A percentile compares a stretch with the other conserved stretches of the same genome.
Evolutionary conservation across 169 alveolate species (phyloP).

Genomic region (Eimeria falciformis): DNA sequence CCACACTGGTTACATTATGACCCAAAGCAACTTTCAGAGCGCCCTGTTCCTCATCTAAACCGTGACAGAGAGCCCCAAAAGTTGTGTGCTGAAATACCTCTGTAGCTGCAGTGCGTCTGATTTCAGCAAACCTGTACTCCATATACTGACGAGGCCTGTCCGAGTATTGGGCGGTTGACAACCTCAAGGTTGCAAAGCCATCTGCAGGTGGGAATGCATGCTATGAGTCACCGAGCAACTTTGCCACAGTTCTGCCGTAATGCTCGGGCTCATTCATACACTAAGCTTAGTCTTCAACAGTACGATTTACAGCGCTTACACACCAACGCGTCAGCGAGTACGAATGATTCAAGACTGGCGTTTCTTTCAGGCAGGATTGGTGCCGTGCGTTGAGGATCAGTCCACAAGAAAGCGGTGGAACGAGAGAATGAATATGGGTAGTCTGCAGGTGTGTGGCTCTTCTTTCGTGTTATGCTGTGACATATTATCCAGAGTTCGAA

Average conservation of each 20-base stretch:
- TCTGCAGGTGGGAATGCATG: constrained; percentile 22
- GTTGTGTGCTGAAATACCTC: too few relatives aligned
- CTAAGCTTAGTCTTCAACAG: too few relatives aligned
- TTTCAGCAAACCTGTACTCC: constrained; percentile 66
- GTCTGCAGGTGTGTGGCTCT: constrained; percentile 31
- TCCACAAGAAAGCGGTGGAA: constrained; percentile 35
- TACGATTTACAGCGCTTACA: neutral
- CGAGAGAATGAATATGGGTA: constrained; percentile 46
- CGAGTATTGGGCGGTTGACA: neutral
- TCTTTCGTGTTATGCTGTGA: neutral
- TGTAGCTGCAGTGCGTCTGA: neutral
- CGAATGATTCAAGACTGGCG: neutral
- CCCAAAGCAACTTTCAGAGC: too few relatives aligned
- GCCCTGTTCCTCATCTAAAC: too few relatives aligned
- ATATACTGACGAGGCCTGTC: constrained; percentile 23
- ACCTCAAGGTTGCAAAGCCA: constrained; percentile 52
- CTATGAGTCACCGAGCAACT: too few relatives aligned
- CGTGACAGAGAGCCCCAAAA: too few relatives aligned
- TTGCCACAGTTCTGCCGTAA: too few relatives aligned
- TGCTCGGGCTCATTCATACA: too few relatives aligned
- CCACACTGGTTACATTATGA: too few relatives aligned
- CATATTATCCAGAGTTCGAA: neutral
- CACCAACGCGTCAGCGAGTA: neutral
- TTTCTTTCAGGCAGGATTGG: constrained; percentile 31
- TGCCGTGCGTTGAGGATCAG: constrained; percentile 39